These are phyloP conservation scores for Colletotrichum scovillei DNA, from an alignment of 2,329 filamentous ascomycete species.

Conservation along the genomic window DNA sequence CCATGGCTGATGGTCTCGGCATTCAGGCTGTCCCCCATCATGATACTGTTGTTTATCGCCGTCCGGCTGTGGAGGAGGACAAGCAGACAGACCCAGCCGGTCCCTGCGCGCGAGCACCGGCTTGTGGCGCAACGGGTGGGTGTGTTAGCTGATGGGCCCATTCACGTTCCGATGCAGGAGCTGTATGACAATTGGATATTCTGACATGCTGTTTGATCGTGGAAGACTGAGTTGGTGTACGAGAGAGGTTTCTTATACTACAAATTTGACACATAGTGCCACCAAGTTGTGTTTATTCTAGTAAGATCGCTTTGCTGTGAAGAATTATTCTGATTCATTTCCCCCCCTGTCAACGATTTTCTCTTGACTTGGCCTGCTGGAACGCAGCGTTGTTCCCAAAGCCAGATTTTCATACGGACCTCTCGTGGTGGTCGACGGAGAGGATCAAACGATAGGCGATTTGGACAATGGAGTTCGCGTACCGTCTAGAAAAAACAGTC, in stretches of 20 bases:
- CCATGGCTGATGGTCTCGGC: not conserved
- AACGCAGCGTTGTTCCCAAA: too few species aligned
- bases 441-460: too few species aligned
- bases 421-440: too few species aligned
- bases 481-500: too few species aligned
- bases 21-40: not conserved
- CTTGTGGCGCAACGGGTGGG: not conserved
- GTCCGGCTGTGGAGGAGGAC: not conserved
- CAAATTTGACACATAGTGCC: too few species aligned
- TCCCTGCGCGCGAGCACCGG: not conserved
- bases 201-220: not conserved
- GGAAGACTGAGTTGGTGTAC: not conserved
- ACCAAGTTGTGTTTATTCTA: too few species aligned
- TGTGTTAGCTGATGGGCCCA: not conserved
- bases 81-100: not conserved
- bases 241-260: too few species aligned
- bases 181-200: not conserved
- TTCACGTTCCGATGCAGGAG: not conserved
- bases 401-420: too few species aligned
- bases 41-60: not conserved
- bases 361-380: too few species aligned
- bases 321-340: too few species aligned
- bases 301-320: accelerated
- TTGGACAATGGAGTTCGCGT: too few species aligned
- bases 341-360: too few species aligned